Evolutionary conservation across 495 filamentous ascomycete species (phyloP).

Genomic region (Penicillium diatomitis): DNA sequence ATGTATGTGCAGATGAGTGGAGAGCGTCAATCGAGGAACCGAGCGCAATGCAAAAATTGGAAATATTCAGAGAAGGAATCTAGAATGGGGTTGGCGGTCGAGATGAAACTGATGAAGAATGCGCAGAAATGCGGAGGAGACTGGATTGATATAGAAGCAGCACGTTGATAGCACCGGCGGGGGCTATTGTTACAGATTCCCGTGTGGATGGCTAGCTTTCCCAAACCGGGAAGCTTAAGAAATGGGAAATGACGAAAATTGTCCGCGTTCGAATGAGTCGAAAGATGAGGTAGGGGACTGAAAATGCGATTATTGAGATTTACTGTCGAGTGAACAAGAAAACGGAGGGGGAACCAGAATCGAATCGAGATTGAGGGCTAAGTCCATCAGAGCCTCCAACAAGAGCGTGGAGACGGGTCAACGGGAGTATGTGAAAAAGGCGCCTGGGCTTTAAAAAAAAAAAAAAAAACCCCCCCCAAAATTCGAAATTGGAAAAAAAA

Average conservation of each 20-base stretch:
- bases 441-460: not conserved
- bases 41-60: slow-evolving; percentile 6
- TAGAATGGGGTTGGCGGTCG: not conserved
- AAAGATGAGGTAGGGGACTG: not conserved
- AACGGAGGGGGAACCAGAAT: not conserved
- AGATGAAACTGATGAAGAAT: slow-evolving; percentile 7
- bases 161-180: slow-evolving; percentile 5
- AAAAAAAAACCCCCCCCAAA: no score
- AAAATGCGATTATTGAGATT: not conserved
- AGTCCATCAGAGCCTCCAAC: no score
- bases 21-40: not conserved
- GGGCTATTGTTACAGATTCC: slow-evolving; percentile 20
- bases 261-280: not conserved
- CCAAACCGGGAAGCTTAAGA: slow-evolving; percentile 8
- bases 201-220: slow-evolving; percentile 18
- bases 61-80: not conserved
- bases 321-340: not conserved
- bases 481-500: slow-evolving; percentile 1
- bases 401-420: no score
- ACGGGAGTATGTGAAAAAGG: no score
- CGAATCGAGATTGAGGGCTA: not conserved
- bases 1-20: not conserved
- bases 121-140: slow-evolving; percentile 15
- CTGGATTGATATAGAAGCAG: slow-evolving; percentile 22
- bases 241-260: not conserved